phyloP scores from a whole-genome alignment of 176 grass and related monocot genomes.

The Oryza punctata region DNA sequence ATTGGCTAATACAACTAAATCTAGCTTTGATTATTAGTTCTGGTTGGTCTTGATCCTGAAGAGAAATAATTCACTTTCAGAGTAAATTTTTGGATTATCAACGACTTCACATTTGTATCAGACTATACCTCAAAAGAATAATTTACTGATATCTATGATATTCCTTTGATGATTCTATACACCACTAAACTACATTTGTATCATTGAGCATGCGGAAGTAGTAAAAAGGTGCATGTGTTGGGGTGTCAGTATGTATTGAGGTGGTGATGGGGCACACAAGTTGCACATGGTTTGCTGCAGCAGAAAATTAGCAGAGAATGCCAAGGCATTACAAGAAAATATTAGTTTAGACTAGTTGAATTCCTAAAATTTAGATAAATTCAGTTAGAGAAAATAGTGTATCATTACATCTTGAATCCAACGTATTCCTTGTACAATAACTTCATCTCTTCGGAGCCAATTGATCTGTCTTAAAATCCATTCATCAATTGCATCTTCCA shows the following conservation, averaged over 20 bases:
- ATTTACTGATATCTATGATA: slow-evolving; percentile 8
- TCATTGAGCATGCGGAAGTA: neutral
- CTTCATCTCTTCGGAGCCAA: slow-evolving; percentile 78
- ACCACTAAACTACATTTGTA: neutral
- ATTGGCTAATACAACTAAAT: slow-evolving; percentile 15
- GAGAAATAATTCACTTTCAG: neutral
- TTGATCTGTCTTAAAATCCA: slow-evolving; percentile 95
- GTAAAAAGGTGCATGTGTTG: neutral
- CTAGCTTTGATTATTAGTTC: slow-evolving; percentile 14
- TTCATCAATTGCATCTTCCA: slow-evolving; percentile 99
- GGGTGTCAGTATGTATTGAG: too few relatives aligned
- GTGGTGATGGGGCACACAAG: neutral
- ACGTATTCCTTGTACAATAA: slow-evolving; percentile 70
- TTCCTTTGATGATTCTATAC: neutral
- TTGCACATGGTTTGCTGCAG: slow-evolving; percentile 29
- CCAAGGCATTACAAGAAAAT: neutral
- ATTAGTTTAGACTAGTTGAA: slow-evolving; percentile 19
- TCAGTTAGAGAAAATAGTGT: neutral
- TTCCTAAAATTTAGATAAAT: neutral
- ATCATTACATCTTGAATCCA: slow-evolving; percentile 96
- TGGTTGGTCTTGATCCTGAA: neutral
- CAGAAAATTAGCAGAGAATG: neutral
- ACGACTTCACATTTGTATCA: neutral
- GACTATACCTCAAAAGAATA: slow-evolving; percentile 20
- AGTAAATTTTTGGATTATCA: slow-evolving; percentile 13